phyloP scores from a whole-genome alignment of 768 basidiomycete species.

The Dentipellis sp. region DNA sequence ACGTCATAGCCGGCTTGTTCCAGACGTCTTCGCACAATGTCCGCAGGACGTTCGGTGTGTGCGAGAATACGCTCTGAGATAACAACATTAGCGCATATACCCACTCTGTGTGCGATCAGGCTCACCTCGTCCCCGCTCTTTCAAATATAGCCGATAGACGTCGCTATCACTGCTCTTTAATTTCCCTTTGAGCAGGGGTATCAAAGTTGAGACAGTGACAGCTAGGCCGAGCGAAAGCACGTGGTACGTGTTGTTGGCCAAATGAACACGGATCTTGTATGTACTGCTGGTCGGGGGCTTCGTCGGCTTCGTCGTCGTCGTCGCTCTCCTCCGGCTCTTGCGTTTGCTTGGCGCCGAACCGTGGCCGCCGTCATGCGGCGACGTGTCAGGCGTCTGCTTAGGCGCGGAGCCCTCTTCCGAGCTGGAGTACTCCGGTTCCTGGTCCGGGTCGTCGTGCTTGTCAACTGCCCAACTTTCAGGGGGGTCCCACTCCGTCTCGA shows the following conservation, averaged over 20 bases:
- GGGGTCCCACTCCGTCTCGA: conserved; percentile 40
- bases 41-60: conserved; percentile 73
- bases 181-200: conserved; percentile 50
- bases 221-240: conserved; percentile 53
- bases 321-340: conserved; percentile 12
- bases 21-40: conserved; percentile 73
- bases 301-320: conserved; percentile 1
- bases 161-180: conserved; percentile 40
- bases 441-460: conserved; percentile 33
- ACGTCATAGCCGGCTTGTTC: conserved; percentile 86
- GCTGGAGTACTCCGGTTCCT: conserved; percentile 30
- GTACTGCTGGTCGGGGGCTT: background rate
- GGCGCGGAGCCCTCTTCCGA: conserved; percentile 29
- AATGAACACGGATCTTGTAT: conserved; percentile 70
- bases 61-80: conserved; percentile 71
- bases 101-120: background rate
- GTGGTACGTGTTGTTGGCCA: conserved; percentile 63
- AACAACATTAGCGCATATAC: background rate
- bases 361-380: background rate
- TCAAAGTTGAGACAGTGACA: conserved; percentile 63
- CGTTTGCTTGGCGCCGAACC: conserved; percentile 9
- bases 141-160: conserved; percentile 62
- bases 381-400: conserved; percentile 12
- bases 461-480: conserved; percentile 72
- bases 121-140: conserved; percentile 66